phyloP scores from a whole-genome alignment of 306 rosid species.

The Senna siamea region DNA sequence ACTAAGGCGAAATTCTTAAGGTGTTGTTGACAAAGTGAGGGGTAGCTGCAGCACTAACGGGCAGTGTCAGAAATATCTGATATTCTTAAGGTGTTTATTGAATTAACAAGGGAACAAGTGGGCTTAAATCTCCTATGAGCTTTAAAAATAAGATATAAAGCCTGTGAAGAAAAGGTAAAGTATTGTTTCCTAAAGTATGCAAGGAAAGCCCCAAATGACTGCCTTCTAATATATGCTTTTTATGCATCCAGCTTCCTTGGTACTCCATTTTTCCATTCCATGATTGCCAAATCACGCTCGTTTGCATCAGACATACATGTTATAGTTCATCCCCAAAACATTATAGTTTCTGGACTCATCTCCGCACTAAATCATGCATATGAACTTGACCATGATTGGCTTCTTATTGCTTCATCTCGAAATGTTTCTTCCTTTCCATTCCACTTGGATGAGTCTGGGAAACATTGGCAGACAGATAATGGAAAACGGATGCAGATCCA shows the following conservation, averaged over 20 bases:
- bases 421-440: slow-evolving; percentile 65
- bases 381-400: slow-evolving; percentile 76
- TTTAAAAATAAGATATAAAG: neutral
- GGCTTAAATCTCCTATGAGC: neutral
- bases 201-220: too few species aligned
- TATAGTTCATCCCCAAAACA: slow-evolving; percentile 67
- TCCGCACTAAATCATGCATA: slow-evolving; percentile 64
- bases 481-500: slow-evolving; percentile 47
- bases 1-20: too few species aligned
- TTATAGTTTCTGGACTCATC: slow-evolving; percentile 72
- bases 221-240: slow-evolving; percentile 40
- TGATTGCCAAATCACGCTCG: slow-evolving; percentile 68
- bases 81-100: neutral
- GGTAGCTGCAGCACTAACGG: too few species aligned
- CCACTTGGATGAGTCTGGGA: slow-evolving; percentile 60
- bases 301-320: slow-evolving; percentile 67
- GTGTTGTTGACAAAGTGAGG: too few species aligned
- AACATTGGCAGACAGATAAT: slow-evolving; percentile 51
- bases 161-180: too few species aligned
- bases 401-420: slow-evolving; percentile 73
- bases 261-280: slow-evolving; percentile 89
- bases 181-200: slow-evolving; percentile 1
- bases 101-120: neutral
- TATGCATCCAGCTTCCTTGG: slow-evolving; percentile 80
- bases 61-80: too few species aligned